These are phyloP conservation scores for Pseudocercospora musae DNA, from an alignment of 2,329 filamentous ascomycete species.

Conservation along the genomic window DNA sequence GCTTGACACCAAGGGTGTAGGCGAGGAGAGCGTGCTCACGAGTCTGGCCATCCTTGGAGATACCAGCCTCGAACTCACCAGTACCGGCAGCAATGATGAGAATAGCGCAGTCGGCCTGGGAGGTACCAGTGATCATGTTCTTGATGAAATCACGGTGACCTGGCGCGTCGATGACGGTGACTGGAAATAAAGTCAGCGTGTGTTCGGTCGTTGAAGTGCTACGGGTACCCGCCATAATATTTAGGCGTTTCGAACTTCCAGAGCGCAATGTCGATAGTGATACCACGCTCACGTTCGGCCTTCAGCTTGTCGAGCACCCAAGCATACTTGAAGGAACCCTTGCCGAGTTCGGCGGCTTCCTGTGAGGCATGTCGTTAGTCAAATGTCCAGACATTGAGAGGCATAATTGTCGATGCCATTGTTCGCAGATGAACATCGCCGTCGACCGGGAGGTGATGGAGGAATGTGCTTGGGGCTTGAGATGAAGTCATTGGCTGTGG, in stretches of 20 bases:
- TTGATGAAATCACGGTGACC: slow-evolving; percentile 99
- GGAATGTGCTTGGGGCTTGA: slow-evolving; percentile 3
- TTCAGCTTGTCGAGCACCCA: slow-evolving; percentile 99
- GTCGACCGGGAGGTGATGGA: slow-evolving; percentile 3
- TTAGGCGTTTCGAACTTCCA: slow-evolving; percentile 99
- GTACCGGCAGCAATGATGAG: slow-evolving; percentile 99
- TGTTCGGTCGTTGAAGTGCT: not conserved
- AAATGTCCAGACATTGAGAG: not conserved
- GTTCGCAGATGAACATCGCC: not conserved
- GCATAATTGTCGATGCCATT: not conserved
- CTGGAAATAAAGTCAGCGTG: not conserved
- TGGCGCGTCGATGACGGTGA: slow-evolving; percentile 68
- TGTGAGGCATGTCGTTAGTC: slow-evolving; percentile 46
- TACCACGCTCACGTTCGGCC: slow-evolving; percentile 99
- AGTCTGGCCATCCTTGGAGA: slow-evolving; percentile 99
- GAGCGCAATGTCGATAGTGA: slow-evolving; percentile 99
- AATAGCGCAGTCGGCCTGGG: slow-evolving; percentile 98
- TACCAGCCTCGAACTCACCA: slow-evolving; percentile 99
- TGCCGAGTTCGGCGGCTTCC: slow-evolving; percentile 98
- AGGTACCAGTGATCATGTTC: slow-evolving; percentile 99
- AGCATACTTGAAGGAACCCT: slow-evolving; percentile 99
- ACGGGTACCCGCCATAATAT: slow-evolving; percentile 60
- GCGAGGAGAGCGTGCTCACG: slow-evolving; percentile 99
- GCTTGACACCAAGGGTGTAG: slow-evolving; percentile 99
- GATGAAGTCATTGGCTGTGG: slow-evolving; percentile 19